A percentile compares a stretch with the other conserved stretches of the same genome.
Conservation (phyloP, 176 grass and related monocot genomes). For the Paspalum notatum region DNA sequence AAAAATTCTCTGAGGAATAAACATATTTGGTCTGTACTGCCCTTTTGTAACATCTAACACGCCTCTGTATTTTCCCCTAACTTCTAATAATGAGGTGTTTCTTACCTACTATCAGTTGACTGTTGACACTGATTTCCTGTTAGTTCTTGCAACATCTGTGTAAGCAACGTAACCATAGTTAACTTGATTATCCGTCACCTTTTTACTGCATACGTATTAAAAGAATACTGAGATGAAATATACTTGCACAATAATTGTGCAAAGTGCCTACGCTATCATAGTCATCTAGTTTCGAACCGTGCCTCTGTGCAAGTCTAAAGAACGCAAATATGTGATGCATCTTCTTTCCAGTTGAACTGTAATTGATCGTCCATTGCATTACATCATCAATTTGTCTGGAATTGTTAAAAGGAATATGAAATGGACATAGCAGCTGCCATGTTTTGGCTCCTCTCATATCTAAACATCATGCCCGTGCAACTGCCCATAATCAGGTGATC, state of each 20-base stretch:
- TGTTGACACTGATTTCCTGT: background rate
- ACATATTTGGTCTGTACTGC: background rate
- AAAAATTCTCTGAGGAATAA: background rate
- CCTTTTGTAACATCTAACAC: background rate
- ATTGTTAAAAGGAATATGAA: background rate
- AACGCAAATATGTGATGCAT: background rate
- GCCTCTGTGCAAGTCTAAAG: background rate
- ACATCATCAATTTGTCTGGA: background rate
- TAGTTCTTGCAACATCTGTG: background rate
- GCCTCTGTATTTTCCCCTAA: background rate
- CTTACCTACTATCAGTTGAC: background rate
- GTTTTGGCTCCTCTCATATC: background rate
- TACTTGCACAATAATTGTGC: constrained; percentile 24
- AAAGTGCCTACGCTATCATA: background rate
- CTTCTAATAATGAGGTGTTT: background rate
- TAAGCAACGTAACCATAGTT: background rate
- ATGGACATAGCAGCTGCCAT: background rate
- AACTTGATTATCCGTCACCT: background rate
- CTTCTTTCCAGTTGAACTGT: background rate
- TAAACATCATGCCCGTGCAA: background rate
- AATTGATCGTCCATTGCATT: background rate
- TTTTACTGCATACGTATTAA: background rate
- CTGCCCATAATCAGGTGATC: background rate
- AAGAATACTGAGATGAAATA: background rate
- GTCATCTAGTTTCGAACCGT: background rate